Evolutionary conservation across 805 yeast genomes (phyloP), one percentile per base, ranked within the genome.

Genomic region (Metschnikowia lachancei): DNA sequence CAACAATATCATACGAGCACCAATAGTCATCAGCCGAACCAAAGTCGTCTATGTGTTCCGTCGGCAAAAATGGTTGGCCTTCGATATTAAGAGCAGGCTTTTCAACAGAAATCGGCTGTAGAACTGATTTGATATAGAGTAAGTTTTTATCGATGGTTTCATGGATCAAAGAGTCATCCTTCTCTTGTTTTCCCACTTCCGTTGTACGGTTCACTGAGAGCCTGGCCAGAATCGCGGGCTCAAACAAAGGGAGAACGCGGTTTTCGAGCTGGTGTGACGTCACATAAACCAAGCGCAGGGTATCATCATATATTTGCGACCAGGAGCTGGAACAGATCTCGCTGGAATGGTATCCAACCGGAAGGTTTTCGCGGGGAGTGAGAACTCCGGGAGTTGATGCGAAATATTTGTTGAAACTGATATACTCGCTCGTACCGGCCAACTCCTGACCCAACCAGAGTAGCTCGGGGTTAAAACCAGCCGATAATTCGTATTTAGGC

Each of bases 291-390:
- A 69, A 49, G 1, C 56, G 48, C 36, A 44, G 45, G 32, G 57
- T 60, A 38, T 67, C 66, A 2, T 22, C 46, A 18, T 57, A 67
- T 2, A 65, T 35, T 48, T 68, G 73, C 4, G 64, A 69, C 72
- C 72, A 67, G 12, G 72, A 66, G 13, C 69, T 51, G 11, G 72
- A 66, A 47, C 74, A 69, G 8, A 69, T 43, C 45, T 69, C 73
- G 4, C 54, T 50, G 4, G 72, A 56, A 14, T 49, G 35, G 1
- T 63, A 57, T 1, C 53, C 47, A 7, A 36, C 45, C 3, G 65
- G 60, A 10, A 54, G 43, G 33, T 64, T 67, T 22, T 47, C 53
- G 1, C 36, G 36, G 1, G 71, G 71, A 0, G 73, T 67, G 17
- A 61, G 46, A 2, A 65, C 50, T 1, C 74, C 73, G 1, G 62